These are phyloP conservation scores for Hebeloma cylindrosporum DNA, from an alignment of 768 basidiomycete species.

Conservation along the genomic window DNA sequence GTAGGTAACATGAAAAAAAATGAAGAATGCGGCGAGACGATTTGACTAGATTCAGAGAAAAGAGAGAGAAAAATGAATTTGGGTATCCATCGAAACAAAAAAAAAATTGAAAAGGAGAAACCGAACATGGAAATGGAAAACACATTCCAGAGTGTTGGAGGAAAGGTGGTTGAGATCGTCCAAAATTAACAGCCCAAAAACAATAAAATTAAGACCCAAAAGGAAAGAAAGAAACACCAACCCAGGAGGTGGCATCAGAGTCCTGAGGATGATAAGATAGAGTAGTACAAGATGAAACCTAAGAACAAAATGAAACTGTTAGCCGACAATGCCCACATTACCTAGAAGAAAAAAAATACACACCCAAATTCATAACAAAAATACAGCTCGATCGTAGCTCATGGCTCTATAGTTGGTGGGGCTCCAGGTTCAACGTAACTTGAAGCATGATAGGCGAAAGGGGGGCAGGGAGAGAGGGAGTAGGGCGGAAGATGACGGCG, in stretches of 20 bases:
- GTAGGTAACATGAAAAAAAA: no score
- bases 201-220: background rate
- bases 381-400: constrained; percentile 1
- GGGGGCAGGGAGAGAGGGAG: background rate
- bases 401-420: background rate
- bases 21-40: background rate
- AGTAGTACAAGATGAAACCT: no score
- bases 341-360: constrained; percentile 1
- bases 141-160: background rate
- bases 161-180: background rate
- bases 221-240: background rate
- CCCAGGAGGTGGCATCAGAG: no score
- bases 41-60: background rate
- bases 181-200: constrained; percentile 1
- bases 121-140: background rate
- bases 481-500: background rate
- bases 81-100: no score
- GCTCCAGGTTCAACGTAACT: background rate
- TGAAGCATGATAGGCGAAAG: background rate
- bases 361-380: constrained; percentile 5
- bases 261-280: no score
- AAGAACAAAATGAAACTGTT: constrained; percentile 6
- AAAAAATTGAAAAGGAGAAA: constrained; percentile 1
- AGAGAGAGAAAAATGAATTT: background rate
- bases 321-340: constrained; percentile 4